A percentile compares a stretch with the other conserved stretches of the same genome.
phyloP scores from a whole-genome alignment of 2,329 filamentous ascomycete genomes.

The Amylocarpus encephaloides region DNA sequence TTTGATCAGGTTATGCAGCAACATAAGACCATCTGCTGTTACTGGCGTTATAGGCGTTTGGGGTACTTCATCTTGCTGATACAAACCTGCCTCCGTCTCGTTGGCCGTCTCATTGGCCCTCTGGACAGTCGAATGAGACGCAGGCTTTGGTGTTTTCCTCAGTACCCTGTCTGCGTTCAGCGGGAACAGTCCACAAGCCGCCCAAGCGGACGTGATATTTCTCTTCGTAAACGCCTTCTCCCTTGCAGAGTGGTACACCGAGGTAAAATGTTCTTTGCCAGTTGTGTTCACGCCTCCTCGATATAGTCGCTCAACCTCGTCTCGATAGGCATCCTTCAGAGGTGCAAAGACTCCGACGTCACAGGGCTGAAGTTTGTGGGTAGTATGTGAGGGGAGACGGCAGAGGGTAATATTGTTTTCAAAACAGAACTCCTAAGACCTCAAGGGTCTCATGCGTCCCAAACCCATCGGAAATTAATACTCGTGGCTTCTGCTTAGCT shows the following conservation, averaged over 20 bases:
- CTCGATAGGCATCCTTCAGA: not conserved
- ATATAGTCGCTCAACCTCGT: not conserved
- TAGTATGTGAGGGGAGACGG: too few relatives aligned
- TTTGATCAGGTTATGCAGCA: conserved; percentile 23
- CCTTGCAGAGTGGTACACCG: not conserved
- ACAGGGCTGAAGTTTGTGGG: too few relatives aligned
- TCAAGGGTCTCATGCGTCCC: conserved; percentile 1
- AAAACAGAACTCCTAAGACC: not conserved
- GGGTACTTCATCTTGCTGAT: conserved; percentile 18
- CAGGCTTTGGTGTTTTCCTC: not conserved
- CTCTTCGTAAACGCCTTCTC: conserved; percentile 1
- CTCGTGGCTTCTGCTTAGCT: not conserved
- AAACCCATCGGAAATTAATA: not conserved
- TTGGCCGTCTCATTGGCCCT: too few relatives aligned
- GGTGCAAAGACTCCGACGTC: not conserved
- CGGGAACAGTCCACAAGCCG: not conserved
- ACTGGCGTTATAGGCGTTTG: conserved; percentile 29
- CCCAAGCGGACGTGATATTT: not conserved
- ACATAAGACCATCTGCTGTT: conserved; percentile 20
- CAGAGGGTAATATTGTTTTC: not conserved
- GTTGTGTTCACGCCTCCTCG: not conserved
- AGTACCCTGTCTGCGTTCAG: not conserved
- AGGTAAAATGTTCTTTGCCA: not conserved
- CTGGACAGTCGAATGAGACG: not conserved
- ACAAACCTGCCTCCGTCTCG: not conserved